Conservation (phyloP, 1,284 basidiomycete species). For the Puccinia sorghi region DNA sequence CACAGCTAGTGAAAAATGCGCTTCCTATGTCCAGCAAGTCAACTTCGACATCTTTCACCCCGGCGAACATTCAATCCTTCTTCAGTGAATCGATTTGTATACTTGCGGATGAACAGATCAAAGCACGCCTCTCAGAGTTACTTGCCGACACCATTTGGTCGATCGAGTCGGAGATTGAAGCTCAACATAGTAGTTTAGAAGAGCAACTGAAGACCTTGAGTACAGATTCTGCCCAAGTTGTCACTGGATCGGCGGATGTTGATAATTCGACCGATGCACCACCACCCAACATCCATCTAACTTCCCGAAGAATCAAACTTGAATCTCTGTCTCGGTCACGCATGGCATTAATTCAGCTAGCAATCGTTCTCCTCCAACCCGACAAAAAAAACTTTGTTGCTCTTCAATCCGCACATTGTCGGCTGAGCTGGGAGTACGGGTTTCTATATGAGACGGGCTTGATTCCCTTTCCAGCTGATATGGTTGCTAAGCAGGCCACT, state of each 20-base stretch:
- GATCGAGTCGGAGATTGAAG: constrained; percentile 37
- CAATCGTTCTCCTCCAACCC: constrained; percentile 19
- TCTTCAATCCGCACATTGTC: constrained; percentile 31
- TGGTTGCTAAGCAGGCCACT: constrained; percentile 44
- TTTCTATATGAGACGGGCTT: constrained; percentile 39
- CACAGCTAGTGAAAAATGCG: constrained; percentile 1
- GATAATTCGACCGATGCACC: not conserved
- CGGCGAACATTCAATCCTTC: not conserved
- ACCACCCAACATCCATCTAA: not conserved
- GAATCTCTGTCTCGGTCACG: constrained; percentile 25
- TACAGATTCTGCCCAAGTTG: not conserved
- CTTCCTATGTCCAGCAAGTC: not conserved
- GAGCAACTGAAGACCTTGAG: constrained; percentile 28
- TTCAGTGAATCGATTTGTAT: not conserved
- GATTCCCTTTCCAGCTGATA: constrained; percentile 42
- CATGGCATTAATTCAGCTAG: constrained; percentile 34
- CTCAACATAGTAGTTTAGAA: constrained; percentile 17
- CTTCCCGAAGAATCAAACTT: not conserved
- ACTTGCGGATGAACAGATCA: constrained; percentile 23
- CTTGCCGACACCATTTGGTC: constrained; percentile 45
- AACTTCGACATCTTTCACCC: not conserved
- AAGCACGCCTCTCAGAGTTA: constrained; percentile 32
- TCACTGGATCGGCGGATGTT: not conserved
- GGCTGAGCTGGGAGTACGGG: constrained; percentile 46
- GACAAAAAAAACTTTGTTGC: constrained; percentile 12